Evolutionary conservation across 2,329 filamentous ascomycete species (phyloP).

Genomic region (Colletotrichum theobromicola): DNA sequence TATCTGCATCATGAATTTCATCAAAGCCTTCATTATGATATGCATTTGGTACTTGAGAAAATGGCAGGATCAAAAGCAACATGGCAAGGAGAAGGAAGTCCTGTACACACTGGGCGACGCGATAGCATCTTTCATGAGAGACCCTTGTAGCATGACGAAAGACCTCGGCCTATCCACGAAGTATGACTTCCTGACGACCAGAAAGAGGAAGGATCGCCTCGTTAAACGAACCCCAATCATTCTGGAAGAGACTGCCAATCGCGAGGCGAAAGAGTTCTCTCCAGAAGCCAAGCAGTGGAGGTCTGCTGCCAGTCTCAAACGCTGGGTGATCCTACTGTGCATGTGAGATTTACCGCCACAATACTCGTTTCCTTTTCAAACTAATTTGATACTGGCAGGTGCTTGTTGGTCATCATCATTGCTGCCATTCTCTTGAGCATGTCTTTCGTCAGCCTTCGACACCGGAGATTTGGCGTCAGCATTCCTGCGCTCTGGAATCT

Average conservation of each 20-base stretch:
- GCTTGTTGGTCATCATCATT: background rate
- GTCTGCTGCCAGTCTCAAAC: background rate
- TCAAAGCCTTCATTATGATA: background rate
- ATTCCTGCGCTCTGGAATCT: conserved; percentile 29
- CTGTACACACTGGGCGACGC: background rate
- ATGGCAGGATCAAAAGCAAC: background rate
- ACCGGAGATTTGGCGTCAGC: conserved; percentile 20
- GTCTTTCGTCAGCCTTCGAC: conserved; percentile 17
- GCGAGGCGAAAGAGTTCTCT: background rate
- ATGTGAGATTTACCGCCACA: background rate
- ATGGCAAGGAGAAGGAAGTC: background rate
- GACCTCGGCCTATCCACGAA: background rate
- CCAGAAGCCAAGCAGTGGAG: background rate
- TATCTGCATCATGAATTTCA: background rate
- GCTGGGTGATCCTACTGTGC: background rate
- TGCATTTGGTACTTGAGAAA: background rate
- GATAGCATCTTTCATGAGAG: background rate
- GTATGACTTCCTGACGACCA: background rate
- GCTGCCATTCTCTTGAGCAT: conserved; percentile 5
- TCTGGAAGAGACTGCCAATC: background rate
- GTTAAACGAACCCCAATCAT: background rate
- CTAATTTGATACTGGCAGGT: background rate
- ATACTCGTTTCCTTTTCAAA: background rate
- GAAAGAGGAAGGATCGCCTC: background rate
- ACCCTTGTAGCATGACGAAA: background rate